A percentile compares a stretch with the other conserved stretches of the same genome.
Evolutionary conservation across 2,329 filamentous ascomycete species (phyloP).

Genomic region (Lachnellula willkommii): DNA sequence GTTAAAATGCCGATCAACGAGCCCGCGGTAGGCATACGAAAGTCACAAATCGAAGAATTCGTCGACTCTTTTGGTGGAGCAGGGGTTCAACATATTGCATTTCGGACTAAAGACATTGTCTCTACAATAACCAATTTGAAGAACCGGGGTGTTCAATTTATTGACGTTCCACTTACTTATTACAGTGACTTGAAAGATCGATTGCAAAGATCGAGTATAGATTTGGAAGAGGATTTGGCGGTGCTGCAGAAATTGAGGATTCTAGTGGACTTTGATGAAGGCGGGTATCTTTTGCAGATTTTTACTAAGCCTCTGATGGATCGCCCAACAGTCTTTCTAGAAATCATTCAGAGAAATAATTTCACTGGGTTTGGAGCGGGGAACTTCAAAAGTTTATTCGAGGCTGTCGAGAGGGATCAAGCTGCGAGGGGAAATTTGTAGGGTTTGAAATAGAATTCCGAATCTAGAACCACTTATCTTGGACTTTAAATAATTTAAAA

Average conservation of each 20-base stretch:
- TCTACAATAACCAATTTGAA: conserved; percentile 69
- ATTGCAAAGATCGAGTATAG: conserved; percentile 55
- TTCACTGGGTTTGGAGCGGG: conserved; percentile 92
- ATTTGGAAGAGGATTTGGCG: conserved; percentile 74
- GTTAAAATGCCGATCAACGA: conserved; percentile 99
- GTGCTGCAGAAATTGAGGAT: conserved; percentile 74
- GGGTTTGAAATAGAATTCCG: too few species aligned
- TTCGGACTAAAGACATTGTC: conserved; percentile 80
- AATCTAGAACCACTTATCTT: too few species aligned
- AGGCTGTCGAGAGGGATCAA: conserved; percentile 93
- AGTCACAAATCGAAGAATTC: conserved; percentile 90
- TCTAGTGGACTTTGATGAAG: conserved; percentile 91
- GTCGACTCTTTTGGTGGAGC: conserved; percentile 85
- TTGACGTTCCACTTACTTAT: conserved; percentile 78
- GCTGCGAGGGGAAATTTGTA: conserved; percentile 75
- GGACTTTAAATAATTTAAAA: too few species aligned
- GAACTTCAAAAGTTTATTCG: conserved; percentile 92
- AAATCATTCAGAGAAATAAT: conserved; percentile 89
- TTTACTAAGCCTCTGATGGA: conserved; percentile 90
- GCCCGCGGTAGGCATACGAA: conserved; percentile 82
- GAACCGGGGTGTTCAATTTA: conserved; percentile 85
- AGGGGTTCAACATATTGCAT: conserved; percentile 89
- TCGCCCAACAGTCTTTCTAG: conserved; percentile 88
- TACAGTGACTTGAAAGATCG: conserved; percentile 72
- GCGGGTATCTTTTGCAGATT: conserved; percentile 72